Percentiles rank a stretch among this genome's conserved stretches.
Conservation (phyloP, 2,329 filamentous ascomycete genomes). For the Colletotrichum sp. region DNA sequence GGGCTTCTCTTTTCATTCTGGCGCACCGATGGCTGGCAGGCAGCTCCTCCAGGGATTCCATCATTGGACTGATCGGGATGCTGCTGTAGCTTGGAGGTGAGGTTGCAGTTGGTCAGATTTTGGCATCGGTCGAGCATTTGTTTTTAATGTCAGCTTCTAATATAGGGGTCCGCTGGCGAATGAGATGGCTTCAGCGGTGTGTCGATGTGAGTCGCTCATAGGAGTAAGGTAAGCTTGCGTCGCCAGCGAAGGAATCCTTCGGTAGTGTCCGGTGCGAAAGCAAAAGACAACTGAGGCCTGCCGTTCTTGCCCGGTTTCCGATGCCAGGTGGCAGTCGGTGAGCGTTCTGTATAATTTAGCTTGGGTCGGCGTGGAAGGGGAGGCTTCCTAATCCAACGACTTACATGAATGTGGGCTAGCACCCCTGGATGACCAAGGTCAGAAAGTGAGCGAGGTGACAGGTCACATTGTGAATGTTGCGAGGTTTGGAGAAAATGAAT, state of each 20-base stretch:
- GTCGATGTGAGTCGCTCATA: background rate
- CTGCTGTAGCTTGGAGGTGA: background rate
- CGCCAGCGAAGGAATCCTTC: background rate
- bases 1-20: background rate
- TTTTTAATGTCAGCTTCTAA: constrained; percentile 1
- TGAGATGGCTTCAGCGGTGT: background rate
- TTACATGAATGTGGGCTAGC: constrained; percentile 5
- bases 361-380: background rate
- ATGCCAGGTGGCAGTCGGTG: constrained; percentile 16
- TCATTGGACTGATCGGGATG: background rate
- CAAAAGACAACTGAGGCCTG: background rate
- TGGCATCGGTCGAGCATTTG: background rate
- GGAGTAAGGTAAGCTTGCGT: background rate
- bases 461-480: background rate
- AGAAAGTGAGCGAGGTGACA: background rate
- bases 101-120: background rate
- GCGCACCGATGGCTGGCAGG: background rate
- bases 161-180: background rate
- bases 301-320: background rate
- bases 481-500: background rate
- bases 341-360: background rate
- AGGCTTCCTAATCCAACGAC: constrained; percentile 17
- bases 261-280: background rate
- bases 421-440: background rate
- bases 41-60: background rate